Evolutionary conservation across 2,329 filamentous ascomycete species (phyloP), one percentile per base, ranked within the genome.

Genomic region (Xylaria sp.): DNA sequence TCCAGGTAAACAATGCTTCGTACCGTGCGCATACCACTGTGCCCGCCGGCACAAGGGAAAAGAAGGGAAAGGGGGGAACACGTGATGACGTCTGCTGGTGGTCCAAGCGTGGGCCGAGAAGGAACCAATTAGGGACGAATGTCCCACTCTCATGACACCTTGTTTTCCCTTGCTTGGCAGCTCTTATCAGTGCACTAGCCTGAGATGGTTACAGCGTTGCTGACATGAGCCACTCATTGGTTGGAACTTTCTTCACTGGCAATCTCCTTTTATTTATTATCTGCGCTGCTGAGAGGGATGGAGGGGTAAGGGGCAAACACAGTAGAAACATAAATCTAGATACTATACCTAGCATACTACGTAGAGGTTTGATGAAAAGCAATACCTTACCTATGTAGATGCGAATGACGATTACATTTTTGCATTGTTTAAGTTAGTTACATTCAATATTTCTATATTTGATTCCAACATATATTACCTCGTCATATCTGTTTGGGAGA

Each of bases 21-120:
- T 56, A 67, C 65, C 61, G 65, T 67, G 25, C 2, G 2, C 1
- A 53, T 39, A n/a, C 7, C 0, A 67, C 65, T 51, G 65, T 67
- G n/a, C n/a, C 13, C 5, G 3, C 11, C 17, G 17, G n/a, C 15
- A 42, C n/a, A n/a, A n/a, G n/a, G n/a, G n/a, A n/a, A 27, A 38
- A 5, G 13, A 50, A 22, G 5, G 36, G 22, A 59, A 64, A 45
- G 47, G 55, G 55, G n/a, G 61, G 36, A n/a, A 27, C 38, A 51
- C 45, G 38, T 57, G 61, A 57, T 33, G 7, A 6, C 11, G 47
- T 20, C 55, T 11, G 22, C 47, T 25, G 3, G 9, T 56, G 31
- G 42, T 61, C 55, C 20, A 49, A 27, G 57, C 44, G 38, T 31
- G n/a, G 31, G 29, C 20, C 5, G 13, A 13, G 22, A 61, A 65